Percentiles rank a stretch among this genome's conserved stretches.
phyloP scores from a whole-genome alignment of 1,284 basidiomycete species.

The Boletus sp. region DNA sequence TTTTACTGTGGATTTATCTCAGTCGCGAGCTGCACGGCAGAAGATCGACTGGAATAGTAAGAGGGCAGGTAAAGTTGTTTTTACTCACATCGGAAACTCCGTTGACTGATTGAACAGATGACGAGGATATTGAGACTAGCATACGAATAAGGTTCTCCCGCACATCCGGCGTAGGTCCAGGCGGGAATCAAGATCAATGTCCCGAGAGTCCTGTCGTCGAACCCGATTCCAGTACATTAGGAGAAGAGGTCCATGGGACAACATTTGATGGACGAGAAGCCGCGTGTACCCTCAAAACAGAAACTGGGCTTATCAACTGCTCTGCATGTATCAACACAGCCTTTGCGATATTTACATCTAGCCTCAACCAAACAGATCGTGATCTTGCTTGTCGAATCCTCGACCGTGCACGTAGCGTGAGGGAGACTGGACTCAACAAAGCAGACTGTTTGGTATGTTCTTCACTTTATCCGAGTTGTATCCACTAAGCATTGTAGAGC shows the following conservation, averaged over 20 bases:
- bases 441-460: slow-evolving; percentile 47
- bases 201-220: slow-evolving; percentile 18
- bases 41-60: slow-evolving; percentile 79
- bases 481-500: slow-evolving; percentile 17
- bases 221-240: neutral
- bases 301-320: slow-evolving; percentile 56
- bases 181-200: slow-evolving; percentile 16
- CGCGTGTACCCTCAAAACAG: slow-evolving; percentile 47
- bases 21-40: slow-evolving; percentile 50
- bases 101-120: slow-evolving; percentile 49
- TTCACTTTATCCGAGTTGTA: neutral
- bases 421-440: slow-evolving; percentile 48
- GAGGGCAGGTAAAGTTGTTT: slow-evolving; percentile 61
- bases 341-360: slow-evolving; percentile 36
- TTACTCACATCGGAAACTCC: neutral
- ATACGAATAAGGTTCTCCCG: slow-evolving; percentile 50
- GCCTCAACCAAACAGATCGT: slow-evolving; percentile 37
- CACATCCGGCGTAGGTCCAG: slow-evolving; percentile 6
- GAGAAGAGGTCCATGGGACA: slow-evolving; percentile 43
- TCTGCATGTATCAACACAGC: slow-evolving; percentile 52
- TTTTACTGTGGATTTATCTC: slow-evolving; percentile 64
- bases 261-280: slow-evolving; percentile 44
- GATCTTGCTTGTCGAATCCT: slow-evolving; percentile 42
- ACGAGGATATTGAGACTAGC: slow-evolving; percentile 72
- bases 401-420: slow-evolving; percentile 41